Percentiles rank a stretch among this genome's conserved stretches.
phyloP scores from a whole-genome alignment of 2,329 filamentous ascomycete genomes.

The Pyrenochaeta sp. region DNA sequence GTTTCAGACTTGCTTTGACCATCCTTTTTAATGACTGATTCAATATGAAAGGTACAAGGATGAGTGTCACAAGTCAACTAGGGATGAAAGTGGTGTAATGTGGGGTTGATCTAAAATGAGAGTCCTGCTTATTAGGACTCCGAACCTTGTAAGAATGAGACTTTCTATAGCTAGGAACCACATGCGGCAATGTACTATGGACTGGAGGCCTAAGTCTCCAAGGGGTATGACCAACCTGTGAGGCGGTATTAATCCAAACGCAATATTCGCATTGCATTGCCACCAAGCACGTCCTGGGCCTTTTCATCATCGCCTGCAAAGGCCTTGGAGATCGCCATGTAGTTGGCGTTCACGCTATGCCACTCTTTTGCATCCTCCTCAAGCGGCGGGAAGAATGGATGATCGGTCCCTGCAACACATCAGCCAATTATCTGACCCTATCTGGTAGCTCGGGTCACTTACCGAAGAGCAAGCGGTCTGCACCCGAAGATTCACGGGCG shows the following conservation, averaged over 20 bases:
- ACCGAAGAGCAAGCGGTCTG: slow-evolving; percentile 78
- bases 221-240: no score
- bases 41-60: no score
- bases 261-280: slow-evolving; percentile 66
- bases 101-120: no score
- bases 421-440: slow-evolving; percentile 1
- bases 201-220: no score
- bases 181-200: no score
- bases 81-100: no score
- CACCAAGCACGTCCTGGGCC: slow-evolving; percentile 65
- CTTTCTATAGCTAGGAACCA: no score
- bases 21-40: no score
- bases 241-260: slow-evolving; percentile 24
- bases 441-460: slow-evolving; percentile 23
- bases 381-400: slow-evolving; percentile 85
- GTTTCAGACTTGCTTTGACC: no score
- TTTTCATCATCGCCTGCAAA: slow-evolving; percentile 57
- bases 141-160: no score
- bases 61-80: no score
- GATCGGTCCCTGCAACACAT: slow-evolving; percentile 68
- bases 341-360: slow-evolving; percentile 72
- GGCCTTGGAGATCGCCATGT: slow-evolving; percentile 63
- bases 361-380: slow-evolving; percentile 70
- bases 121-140: no score
- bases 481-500: slow-evolving; percentile 72